Evolutionary conservation across 257 asterid genomes (phyloP), one percentile per base, ranked within the genome.

Genomic region (Jaltomata sinuosa): DNA sequence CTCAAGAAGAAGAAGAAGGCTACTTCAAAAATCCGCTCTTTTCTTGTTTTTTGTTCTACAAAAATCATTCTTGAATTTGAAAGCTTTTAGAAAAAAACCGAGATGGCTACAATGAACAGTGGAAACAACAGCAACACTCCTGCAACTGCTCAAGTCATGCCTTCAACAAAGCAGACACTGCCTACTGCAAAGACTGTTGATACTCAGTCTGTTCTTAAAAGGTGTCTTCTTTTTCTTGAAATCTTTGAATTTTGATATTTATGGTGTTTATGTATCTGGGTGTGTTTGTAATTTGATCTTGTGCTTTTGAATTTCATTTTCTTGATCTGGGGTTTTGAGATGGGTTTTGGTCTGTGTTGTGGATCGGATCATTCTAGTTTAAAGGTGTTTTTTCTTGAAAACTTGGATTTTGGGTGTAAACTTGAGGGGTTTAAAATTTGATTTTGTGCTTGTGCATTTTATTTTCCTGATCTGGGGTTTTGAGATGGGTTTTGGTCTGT

Each of bases 61-160:
- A 15, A 10, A 3, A 14, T 54, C 12, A 5, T 67, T 61, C 53
- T 80, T 54, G 64, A n/a, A n/a, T n/a, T n/a, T n/a, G n/a, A n/a
- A n/a, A n/a, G n/a, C n/a, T n/a, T n/a, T n/a, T n/a, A n/a, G n/a
- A n/a, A n/a, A n/a, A n/a, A n/a, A n/a, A n/a, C n/a, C n/a, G n/a
- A n/a, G n/a, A 94, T 92, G 97, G 93, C 97, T 2, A 54, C 95
- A 45, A 84, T 89, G 27, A 93, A 88, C 85, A 90, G 91, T 59
- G 83, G 92, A 61, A 95, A 91, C 88, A 90, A 89, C 89, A 89
- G 93, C 84, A 87, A 88, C 31, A 84, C 87, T 57, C 88, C 87
- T 27, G 77, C 89, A 9, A 83, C 87, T 25, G 82, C 68, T 54
- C 87, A 82, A 5, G 84, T 52, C 29, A 32, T 84, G 62, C 42